Base-by-base conservation (phyloP, 768 basidiomycete genomes). In the Trametes meyenii region DNA sequence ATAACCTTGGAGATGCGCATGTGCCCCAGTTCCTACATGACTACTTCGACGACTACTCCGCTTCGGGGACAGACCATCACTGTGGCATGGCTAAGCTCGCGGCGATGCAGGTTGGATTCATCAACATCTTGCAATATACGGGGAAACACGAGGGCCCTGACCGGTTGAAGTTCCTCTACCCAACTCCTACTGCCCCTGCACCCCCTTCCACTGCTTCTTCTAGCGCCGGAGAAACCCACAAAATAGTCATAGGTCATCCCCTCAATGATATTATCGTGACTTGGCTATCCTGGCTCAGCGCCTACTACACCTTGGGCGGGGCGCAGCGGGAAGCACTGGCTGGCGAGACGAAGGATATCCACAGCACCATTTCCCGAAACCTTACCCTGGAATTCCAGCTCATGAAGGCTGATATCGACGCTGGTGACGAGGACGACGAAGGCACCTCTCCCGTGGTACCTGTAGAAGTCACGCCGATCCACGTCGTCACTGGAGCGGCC, bases 21-120 rank as follows among this genome's bases (percentile, higher is more conserved):
- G 66, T 52, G 4, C 63, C 52, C 23, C 54, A 43, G 36, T 65
- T 64, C 53, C 45, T 45, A 14, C 60, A 65, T 35, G 39, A 42
- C 24, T 56, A 56, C 43, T 62, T 57, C 35, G 54, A 56, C 26
- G 61, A 29, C 17, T 51, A 38, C 50, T 48, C 23, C 46, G 5
- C 46, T 24, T 48, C 13, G 40, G 14, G n/a, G 40, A 13, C 14
- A 2, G 40, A 42, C 3, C 40, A 33, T 33, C n/a, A 13, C 40
- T 42, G 40, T n/a, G 40, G 40, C 13, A 13, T n/a, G n/a, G 40
- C n/a, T n/a, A 42, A 42, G n/a, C 14, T n/a, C 40, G n/a, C 13
- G 13, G 40, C n/a, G 40, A 42, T 42, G 40, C 4, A 14, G 13
- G 13, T 42, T n/a, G 40, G 40, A 12, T 12, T 3, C n/a, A 42